Evolutionary conservation across 2,329 filamentous ascomycete genomes (phyloP), one percentile per base, ranked within the genome.

Genomic region (Thermomyces lanuginosus): DNA sequence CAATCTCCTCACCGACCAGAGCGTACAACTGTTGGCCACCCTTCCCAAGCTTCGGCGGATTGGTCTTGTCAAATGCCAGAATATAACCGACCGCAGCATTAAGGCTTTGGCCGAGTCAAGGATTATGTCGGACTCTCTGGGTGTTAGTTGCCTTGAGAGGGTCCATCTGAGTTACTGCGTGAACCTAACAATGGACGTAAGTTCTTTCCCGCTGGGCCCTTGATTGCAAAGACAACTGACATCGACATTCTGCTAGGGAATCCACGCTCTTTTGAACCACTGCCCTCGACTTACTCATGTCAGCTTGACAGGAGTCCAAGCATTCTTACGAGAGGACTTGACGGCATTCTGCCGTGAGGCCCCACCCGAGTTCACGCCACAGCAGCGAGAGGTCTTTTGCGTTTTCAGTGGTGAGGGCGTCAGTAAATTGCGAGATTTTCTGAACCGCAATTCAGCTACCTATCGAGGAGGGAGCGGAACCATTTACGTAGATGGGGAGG

Each of bases 151-250:
- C 25, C 60, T 98, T 14, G 89, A 98, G 58, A 69, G 89, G 40
- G 89, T 98, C 6, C 89, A 98, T 60, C 65, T 98, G 20, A 93
- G 84, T 52, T 95, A 98, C 49, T 98, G 89, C 55, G 72, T 79
- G 21, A 76, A 80, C 37, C 56, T 98, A 27, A 89, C 78, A 1
- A 63, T 92, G 26, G 68, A 71, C 52, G 84, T 89, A 64, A 53
- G 72, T 59, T 12, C 24, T 16, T 11, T 13, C 7, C 16, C 9
- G 14, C 8, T 16, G 16, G 25, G 21, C 14, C 14, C 10, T 26
- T 8, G 4, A 12, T 27, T 15, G 16, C 9, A 24, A 18, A 27
- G 4, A 29, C n/a, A 26, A 22, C 16, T 26, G 24, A 50, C 60
- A 44, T 61, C 37, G 13, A 12, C 11, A 12, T 16, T 15, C 10